Evolutionary conservation across 2,329 filamentous ascomycete genomes (phyloP).

Genomic region (Alternaria sp.): DNA sequence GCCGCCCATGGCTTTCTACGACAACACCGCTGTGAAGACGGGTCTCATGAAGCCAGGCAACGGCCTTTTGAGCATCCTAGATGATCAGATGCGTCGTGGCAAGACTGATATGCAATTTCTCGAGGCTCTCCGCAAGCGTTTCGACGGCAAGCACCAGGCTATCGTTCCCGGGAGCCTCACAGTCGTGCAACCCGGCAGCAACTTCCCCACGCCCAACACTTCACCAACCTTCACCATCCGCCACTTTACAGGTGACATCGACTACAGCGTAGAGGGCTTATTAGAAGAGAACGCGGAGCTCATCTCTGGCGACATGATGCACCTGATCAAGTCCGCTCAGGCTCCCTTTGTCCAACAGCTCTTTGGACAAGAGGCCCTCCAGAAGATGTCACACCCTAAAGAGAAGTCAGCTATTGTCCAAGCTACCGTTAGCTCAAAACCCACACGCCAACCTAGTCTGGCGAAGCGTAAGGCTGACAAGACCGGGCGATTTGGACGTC

Average conservation of each 20-base stretch:
- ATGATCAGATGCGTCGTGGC: conserved; percentile 92
- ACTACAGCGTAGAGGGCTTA: conserved; percentile 86
- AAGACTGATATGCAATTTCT: conserved; percentile 89
- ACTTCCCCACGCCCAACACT: conserved; percentile 84
- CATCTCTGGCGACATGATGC: conserved; percentile 94
- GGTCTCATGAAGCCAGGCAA: conserved; percentile 92
- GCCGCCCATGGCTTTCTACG: conserved; percentile 93
- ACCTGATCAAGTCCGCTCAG: conserved; percentile 86
- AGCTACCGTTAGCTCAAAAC: conserved; percentile 94
- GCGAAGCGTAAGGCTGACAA: conserved; percentile 77
- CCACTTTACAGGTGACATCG: conserved; percentile 96
- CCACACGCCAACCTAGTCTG: conserved; percentile 89
- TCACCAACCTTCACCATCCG: conserved; percentile 86
- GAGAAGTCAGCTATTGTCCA: conserved; percentile 93
- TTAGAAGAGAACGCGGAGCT: conserved; percentile 96
- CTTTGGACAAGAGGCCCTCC: conserved; percentile 94
- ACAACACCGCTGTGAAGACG: conserved; percentile 93
- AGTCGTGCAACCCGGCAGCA: conserved; percentile 82
- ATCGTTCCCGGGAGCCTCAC: conserved; percentile 81
- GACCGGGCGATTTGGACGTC: conserved; percentile 57
- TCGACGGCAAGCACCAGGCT: conserved; percentile 91
- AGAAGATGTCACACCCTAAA: conserved; percentile 91
- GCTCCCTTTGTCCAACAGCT: conserved; percentile 88
- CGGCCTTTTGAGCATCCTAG: conserved; percentile 89
- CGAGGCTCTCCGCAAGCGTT: conserved; percentile 89